A percentile compares a stretch with the other conserved stretches of the same genome.
phyloP scores from a whole-genome alignment of 768 basidiomycete genomes.

The Kwoniella shandongensis region DNA sequence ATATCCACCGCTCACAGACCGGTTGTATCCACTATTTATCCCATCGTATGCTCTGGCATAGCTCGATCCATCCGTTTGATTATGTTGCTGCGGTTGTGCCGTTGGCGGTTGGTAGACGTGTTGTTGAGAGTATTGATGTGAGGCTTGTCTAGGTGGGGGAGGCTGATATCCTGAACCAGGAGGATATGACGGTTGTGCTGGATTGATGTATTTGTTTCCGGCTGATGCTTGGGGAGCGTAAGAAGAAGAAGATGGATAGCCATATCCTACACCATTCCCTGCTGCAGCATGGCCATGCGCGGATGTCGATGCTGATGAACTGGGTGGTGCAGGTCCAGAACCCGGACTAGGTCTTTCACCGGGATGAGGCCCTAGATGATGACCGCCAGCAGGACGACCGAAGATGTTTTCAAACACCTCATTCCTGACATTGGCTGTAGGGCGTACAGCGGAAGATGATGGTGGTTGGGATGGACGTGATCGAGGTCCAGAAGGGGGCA shows the following conservation, averaged over 20 bases:
- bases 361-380: conserved; percentile 37
- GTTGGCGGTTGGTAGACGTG: conserved; percentile 18
- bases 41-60: conserved; percentile 7
- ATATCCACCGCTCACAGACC: conserved; percentile 6
- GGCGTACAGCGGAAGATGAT: conserved; percentile 5
- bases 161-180: conserved; percentile 28
- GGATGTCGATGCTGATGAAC: conserved; percentile 7
- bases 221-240: conserved; percentile 15
- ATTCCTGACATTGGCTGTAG: conserved; percentile 38
- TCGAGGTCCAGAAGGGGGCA: conserved; percentile 42
- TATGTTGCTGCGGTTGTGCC: conserved; percentile 2
- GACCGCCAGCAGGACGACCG: conserved; percentile 48
- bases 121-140: conserved; percentile 12
- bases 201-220: conserved; percentile 26
- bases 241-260: conserved; percentile 10
- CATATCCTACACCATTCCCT: conserved; percentile 5
- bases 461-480: conserved; percentile 23
- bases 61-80: conserved; percentile 1
- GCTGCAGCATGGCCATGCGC: background rate
- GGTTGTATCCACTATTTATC: conserved; percentile 1
- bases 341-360: background rate
- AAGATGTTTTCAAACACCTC: conserved; percentile 53
- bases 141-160: conserved; percentile 16
- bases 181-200: conserved; percentile 45
- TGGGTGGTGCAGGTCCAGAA: conserved; percentile 2